These are phyloP conservation scores for Parsonsia alboflavescens DNA, from an alignment of 257 asterid species.

Conservation along the genomic window DNA sequence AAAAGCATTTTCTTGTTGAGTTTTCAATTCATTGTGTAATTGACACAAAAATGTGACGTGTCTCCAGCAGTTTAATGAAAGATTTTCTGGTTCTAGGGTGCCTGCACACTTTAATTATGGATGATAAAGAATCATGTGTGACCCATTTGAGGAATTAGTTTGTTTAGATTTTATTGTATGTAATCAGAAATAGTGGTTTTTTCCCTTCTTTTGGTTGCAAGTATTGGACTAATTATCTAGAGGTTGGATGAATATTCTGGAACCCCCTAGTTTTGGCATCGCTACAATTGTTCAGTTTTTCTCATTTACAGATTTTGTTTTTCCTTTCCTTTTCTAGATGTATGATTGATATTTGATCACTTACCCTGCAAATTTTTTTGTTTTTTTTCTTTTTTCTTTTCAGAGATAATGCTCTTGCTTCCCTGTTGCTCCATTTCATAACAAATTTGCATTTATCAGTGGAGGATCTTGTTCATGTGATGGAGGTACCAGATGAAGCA, in stretches of 20 bases:
- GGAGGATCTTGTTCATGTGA: conserved; percentile 15
- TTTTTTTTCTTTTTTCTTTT: no score
- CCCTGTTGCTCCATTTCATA: background rate
- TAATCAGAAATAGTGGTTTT: background rate
- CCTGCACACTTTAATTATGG: background rate
- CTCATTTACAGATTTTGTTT: background rate
- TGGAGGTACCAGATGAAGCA: conserved; percentile 73
- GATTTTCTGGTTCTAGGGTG: background rate
- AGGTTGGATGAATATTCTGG: background rate
- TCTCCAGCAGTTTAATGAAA: background rate
- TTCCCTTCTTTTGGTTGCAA: background rate
- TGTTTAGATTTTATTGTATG: background rate
- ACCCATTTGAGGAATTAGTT: background rate
- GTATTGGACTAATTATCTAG: background rate
- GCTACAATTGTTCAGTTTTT: background rate
- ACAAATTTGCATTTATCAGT: background rate
- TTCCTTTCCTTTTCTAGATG: no score
- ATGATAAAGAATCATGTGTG: background rate
- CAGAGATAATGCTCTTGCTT: conserved; percentile 2
- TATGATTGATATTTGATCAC: background rate
- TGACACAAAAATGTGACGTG: background rate
- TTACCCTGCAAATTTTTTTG: background rate
- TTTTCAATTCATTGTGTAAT: background rate
- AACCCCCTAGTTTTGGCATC: background rate
- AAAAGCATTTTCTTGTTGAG: background rate